phyloP scores from a whole-genome alignment of 2,329 filamentous ascomycete species.

The Cladosporium sp. region DNA sequence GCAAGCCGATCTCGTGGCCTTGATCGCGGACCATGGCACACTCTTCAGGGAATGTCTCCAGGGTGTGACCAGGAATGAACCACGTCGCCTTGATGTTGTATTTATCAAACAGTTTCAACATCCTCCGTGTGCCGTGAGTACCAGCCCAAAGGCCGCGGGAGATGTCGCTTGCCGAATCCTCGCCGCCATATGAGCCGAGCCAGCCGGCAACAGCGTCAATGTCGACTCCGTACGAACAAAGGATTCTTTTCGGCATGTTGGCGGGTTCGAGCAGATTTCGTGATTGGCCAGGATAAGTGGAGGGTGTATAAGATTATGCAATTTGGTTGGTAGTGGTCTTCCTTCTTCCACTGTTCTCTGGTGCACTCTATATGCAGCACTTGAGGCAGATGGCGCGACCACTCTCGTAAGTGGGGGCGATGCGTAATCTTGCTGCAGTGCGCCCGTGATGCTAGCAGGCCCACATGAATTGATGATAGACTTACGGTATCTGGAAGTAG shows the following conservation, averaged over 20 bases:
- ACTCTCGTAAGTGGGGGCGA: not conserved
- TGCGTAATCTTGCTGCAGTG: not conserved
- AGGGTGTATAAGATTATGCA: not conserved
- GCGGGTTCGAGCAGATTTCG: not conserved
- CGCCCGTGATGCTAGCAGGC: not conserved
- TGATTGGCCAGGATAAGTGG: not conserved
- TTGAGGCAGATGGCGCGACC: slow-evolving; percentile 1
- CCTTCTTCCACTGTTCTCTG: not conserved
- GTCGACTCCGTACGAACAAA: slow-evolving; percentile 52
- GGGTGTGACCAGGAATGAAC: slow-evolving; percentile 64
- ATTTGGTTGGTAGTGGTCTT: not conserved
- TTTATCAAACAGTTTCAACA: slow-evolving; percentile 70
- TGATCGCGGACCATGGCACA: slow-evolving; percentile 61
- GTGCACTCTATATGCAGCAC: not conserved
- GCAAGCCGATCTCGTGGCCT: slow-evolving; percentile 66
- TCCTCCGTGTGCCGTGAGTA: slow-evolving; percentile 62
- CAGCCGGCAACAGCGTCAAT: slow-evolving; percentile 73
- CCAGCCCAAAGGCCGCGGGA: slow-evolving; percentile 68
- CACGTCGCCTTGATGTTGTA: slow-evolving; percentile 69
- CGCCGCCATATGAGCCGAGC: slow-evolving; percentile 72
- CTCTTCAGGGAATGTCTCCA: slow-evolving; percentile 67
- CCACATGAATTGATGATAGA: not conserved
- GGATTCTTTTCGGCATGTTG: slow-evolving; percentile 20
- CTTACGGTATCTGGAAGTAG: not conserved
- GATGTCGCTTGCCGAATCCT: slow-evolving; percentile 71